A percentile compares a stretch with the other conserved stretches of the same genome.
Conservation (phyloP, 345 rosid species). For the Melaleuca quinquenervia region DNA sequence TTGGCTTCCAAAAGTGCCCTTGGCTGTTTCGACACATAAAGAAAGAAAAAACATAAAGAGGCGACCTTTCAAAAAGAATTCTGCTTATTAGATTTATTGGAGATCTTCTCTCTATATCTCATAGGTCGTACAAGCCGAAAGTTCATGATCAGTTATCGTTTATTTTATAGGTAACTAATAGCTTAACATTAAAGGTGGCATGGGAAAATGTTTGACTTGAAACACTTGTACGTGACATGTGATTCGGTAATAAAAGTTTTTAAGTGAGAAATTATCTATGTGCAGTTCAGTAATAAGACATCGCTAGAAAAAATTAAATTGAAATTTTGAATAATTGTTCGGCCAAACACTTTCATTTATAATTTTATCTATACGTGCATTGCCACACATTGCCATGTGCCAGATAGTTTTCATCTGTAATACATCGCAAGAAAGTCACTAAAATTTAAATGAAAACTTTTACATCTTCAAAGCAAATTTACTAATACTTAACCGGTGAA, state of each 20-base stretch:
- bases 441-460: too few species aligned
- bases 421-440: too few species aligned
- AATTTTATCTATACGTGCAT: background rate
- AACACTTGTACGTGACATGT: background rate
- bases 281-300: background rate
- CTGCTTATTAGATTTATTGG: background rate
- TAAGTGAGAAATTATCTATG: background rate
- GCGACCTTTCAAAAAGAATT: background rate
- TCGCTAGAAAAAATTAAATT: too few species aligned
- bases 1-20: background rate
- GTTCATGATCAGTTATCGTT: background rate
- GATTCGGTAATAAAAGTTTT: background rate
- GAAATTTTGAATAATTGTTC: too few species aligned
- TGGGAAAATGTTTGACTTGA: background rate
- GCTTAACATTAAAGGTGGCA: background rate
- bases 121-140: background rate
- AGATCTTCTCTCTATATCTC: background rate
- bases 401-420: too few species aligned
- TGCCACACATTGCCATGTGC: background rate
- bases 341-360: background rate
- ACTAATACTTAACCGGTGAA: too few species aligned
- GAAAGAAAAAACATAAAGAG: background rate
- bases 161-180: background rate
- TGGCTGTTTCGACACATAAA: background rate
- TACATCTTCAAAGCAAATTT: too few species aligned